Evolutionary conservation across 2,329 filamentous ascomycete species (phyloP).

Genomic region (Aschersonia sp.): DNA sequence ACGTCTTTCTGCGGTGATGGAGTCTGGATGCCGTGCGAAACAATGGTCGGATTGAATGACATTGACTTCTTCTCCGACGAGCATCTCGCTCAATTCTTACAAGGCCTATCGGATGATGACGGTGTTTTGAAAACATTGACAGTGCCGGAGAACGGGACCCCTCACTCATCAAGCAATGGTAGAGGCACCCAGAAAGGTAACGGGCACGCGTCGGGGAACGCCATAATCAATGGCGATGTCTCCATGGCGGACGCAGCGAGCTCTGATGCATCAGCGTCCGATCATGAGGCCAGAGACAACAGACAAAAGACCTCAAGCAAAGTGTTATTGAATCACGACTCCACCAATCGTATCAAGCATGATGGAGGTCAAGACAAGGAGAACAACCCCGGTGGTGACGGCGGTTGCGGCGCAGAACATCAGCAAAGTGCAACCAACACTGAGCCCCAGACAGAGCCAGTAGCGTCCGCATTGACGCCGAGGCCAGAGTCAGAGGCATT

Average conservation of each 20-base stretch:
- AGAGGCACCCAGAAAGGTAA: not conserved
- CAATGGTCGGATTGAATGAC: conserved; percentile 42
- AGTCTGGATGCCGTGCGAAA: conserved; percentile 48
- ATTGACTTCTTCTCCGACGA: conserved; percentile 37
- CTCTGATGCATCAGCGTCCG: too few relatives aligned
- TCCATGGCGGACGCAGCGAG: too few relatives aligned
- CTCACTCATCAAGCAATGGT: not conserved
- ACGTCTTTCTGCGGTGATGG: conserved; percentile 63
- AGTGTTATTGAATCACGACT: too few relatives aligned
- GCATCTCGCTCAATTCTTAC: conserved; percentile 23
- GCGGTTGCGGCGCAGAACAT: conserved; percentile 3
- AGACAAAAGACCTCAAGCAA: too few relatives aligned
- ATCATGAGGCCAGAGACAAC: too few relatives aligned
- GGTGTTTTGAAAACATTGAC: conserved; percentile 3
- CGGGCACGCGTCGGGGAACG: not conserved
- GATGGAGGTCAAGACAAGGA: too few relatives aligned
- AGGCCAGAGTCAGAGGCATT: conserved; percentile 26
- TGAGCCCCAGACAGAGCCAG: not conserved
- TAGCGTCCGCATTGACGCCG: conserved; percentile 5
- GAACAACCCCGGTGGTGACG: too few relatives aligned
- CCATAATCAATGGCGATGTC: too few relatives aligned
- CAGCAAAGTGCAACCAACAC: conserved; percentile 6
- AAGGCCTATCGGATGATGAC: conserved; percentile 13
- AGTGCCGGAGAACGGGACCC: conserved; percentile 10
- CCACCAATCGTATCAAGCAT: too few relatives aligned